phyloP scores from a whole-genome alignment of 83 land plant species.

The Picea abies region DNA sequence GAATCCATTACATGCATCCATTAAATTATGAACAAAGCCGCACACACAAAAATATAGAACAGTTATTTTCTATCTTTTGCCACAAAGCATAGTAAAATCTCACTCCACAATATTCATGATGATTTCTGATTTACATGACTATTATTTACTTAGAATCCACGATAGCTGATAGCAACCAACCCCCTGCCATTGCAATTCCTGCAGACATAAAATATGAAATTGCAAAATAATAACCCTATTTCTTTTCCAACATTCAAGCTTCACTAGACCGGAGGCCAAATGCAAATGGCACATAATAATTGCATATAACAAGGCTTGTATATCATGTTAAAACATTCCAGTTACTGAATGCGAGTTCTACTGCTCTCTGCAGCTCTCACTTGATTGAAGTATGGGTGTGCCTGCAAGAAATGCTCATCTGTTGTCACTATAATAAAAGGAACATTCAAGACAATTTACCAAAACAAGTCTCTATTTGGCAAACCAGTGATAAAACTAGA shows the following conservation, averaged over 20 bases:
- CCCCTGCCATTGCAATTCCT: background rate
- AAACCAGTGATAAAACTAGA: background rate
- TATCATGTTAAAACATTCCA: background rate
- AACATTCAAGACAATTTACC: background rate
- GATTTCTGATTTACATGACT: background rate
- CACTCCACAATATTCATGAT: background rate
- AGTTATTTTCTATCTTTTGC: background rate
- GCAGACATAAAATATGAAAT: background rate
- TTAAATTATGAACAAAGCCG: background rate
- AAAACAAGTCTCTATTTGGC: background rate
- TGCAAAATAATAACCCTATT: background rate
- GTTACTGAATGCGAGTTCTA: slow-evolving; percentile 39
- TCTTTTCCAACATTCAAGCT: background rate
- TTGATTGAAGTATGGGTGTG: slow-evolving; percentile 77
- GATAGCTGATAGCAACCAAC: background rate
- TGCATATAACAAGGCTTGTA: background rate
- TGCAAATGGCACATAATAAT: background rate
- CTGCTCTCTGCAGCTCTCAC: slow-evolving; percentile 71
- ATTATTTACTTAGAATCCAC: background rate
- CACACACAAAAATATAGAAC: background rate
- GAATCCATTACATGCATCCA: background rate
- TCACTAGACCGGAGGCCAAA: background rate
- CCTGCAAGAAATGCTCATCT: slow-evolving; percentile 37
- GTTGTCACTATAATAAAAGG: background rate
- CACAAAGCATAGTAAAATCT: background rate